phyloP scores from a whole-genome alignment of 108 stramenopile genomes.

The Seminavis robusta region DNA sequence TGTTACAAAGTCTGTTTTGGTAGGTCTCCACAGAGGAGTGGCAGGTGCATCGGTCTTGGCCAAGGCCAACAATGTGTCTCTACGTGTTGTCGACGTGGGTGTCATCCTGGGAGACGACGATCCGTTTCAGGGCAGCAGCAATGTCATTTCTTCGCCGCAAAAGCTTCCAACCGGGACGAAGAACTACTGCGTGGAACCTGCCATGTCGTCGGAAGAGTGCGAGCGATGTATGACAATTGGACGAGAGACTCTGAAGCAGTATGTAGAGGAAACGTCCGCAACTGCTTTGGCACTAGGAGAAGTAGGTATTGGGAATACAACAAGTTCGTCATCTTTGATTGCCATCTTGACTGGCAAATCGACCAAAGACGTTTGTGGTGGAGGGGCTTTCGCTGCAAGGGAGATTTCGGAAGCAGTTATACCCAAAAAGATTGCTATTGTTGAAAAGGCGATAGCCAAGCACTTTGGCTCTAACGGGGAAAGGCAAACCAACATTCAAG shows the following conservation, averaged over 20 bases:
- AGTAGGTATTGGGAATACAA: constrained; percentile 87
- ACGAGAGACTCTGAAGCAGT: constrained; percentile 14
- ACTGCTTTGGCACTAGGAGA: constrained; percentile 63
- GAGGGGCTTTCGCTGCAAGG: constrained; percentile 52
- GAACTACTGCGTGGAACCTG: constrained; percentile 57
- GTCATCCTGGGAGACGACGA: constrained; percentile 23
- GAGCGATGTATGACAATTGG: constrained; percentile 43
- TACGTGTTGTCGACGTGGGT: constrained; percentile 74
- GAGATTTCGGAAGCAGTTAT: constrained; percentile 45
- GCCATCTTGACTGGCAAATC: constrained; percentile 44
- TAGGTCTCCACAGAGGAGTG: constrained; percentile 46
- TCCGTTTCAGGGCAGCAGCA: constrained; percentile 6
- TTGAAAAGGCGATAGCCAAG: constrained; percentile 46
- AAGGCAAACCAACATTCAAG: constrained; percentile 4
- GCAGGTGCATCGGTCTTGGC: constrained; percentile 67
- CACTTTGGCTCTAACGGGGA: constrained; percentile 15
- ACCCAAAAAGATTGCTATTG: constrained; percentile 52
- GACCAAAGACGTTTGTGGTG: constrained; percentile 40
- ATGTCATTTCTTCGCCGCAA: constrained; percentile 27
- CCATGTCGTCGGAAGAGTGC: constrained; percentile 58
- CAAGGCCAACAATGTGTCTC: constrained; percentile 31
- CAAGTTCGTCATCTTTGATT: constrained; percentile 57
- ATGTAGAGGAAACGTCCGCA: constrained; percentile 18
- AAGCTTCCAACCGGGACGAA: constrained; percentile 46
- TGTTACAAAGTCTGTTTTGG: constrained; percentile 56